Conservation (phyloP, 2,329 filamentous ascomycete species). For the Stemphylium lycopersici region DNA sequence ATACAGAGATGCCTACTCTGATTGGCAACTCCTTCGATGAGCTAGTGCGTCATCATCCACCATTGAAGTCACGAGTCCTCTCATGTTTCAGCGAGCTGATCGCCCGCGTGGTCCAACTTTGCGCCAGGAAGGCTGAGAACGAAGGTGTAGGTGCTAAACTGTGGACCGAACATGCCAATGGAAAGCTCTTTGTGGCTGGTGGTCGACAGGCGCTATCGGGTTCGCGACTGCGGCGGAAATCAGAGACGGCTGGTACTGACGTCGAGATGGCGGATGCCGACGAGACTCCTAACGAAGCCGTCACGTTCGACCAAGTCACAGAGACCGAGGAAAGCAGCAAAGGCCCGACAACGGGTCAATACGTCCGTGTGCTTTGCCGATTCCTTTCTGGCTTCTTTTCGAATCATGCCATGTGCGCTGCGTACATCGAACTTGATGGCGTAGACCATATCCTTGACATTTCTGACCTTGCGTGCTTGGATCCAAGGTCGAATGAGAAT, state of each 20-base stretch:
- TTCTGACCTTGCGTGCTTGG: constrained; percentile 79
- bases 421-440: constrained; percentile 79
- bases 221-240: constrained; percentile 46
- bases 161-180: constrained; percentile 65
- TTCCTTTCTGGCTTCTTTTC: constrained; percentile 81
- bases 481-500: constrained; percentile 70
- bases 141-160: constrained; percentile 81
- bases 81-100: constrained; percentile 90
- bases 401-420: constrained; percentile 73
- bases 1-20: constrained; percentile 72
- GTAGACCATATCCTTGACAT: constrained; percentile 85
- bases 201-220: constrained; percentile 55
- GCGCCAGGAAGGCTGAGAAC: constrained; percentile 70
- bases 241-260: constrained; percentile 44
- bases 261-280: constrained; percentile 68
- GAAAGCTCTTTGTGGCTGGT: constrained; percentile 65
- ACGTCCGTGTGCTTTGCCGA: constrained; percentile 75
- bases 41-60: constrained; percentile 89
- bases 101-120: constrained; percentile 76
- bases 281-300: constrained; percentile 24
- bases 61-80: constrained; percentile 78
- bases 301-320: constrained; percentile 48
- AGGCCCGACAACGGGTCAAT: constrained; percentile 65
- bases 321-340: constrained; percentile 58
- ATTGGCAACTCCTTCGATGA: constrained; percentile 92